Evolutionary conservation across 2,329 filamentous ascomycete species (phyloP).

Genomic region (Bipolaris oryzae): DNA sequence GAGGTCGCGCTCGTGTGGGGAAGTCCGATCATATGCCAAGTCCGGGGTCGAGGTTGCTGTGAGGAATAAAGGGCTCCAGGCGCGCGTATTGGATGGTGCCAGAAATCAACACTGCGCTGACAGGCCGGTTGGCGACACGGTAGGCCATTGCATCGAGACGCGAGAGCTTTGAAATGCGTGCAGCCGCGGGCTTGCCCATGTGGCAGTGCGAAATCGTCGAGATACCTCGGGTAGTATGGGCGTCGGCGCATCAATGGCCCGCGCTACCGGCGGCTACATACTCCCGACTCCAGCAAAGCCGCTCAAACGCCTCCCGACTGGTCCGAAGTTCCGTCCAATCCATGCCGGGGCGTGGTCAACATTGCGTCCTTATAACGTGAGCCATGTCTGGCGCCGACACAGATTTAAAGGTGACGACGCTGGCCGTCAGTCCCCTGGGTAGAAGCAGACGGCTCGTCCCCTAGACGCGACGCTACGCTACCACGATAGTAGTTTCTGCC

Average conservation of each 20-base stretch:
- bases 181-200: conserved; percentile 20
- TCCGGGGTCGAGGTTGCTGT: conserved; percentile 25
- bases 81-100: conserved; percentile 15
- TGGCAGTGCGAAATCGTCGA: conserved; percentile 29
- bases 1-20: conserved; percentile 36
- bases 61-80: conserved; percentile 20
- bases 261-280: conserved; percentile 29
- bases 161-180: conserved; percentile 14
- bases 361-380: conserved; percentile 2
- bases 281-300: conserved; percentile 25
- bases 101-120: conserved; percentile 15
- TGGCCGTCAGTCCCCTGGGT: conserved; percentile 10
- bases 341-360: conserved; percentile 4
- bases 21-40: conserved; percentile 47
- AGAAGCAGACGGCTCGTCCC: conserved; percentile 8
- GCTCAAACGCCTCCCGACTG: conserved; percentile 18
- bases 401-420: not conserved
- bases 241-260: conserved; percentile 38
- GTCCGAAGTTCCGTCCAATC: conserved; percentile 25
- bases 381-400: not conserved
- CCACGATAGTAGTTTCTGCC: conserved; percentile 10
- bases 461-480: conserved; percentile 3
- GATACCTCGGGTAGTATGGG: conserved; percentile 34
- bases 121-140: conserved; percentile 15
- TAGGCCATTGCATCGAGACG: conserved; percentile 16